Evolutionary conservation across 768 basidiomycete species (phyloP).

Genomic region (Lenzites betulinus): DNA sequence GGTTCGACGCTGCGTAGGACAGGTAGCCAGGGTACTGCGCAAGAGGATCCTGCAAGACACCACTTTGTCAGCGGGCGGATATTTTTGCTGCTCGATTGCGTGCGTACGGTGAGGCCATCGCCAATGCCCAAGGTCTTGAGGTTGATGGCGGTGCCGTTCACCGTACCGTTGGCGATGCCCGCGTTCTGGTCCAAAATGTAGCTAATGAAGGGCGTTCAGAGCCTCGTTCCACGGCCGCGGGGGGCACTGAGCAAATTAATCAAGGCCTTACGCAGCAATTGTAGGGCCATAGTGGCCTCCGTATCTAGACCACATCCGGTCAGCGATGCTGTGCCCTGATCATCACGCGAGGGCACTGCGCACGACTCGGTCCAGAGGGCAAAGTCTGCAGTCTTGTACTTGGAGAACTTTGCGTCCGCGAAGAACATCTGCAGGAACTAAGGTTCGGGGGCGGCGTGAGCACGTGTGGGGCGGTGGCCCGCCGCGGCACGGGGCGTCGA

Average conservation of each 20-base stretch:
- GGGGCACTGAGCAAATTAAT: not conserved
- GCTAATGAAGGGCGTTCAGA: conserved; percentile 16
- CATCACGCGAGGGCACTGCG: conserved; percentile 9
- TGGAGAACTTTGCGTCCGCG: conserved; percentile 52
- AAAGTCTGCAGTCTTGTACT: conserved; percentile 46
- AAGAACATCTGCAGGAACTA: conserved; percentile 65
- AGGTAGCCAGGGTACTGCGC: conserved; percentile 62
- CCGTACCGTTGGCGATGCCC: conserved; percentile 49
- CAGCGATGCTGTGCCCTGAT: conserved; percentile 16
- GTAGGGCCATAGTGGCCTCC: conserved; percentile 44
- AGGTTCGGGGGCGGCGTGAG: not conserved
- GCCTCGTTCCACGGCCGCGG: not conserved
- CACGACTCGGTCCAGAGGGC: conserved; percentile 67
- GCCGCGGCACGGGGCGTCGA: not conserved
- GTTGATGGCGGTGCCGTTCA: conserved; percentile 52
- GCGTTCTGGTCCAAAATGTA: conserved; percentile 62
- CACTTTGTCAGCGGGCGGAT: not conserved
- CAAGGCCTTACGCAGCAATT: conserved; percentile 34
- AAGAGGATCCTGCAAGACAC: conserved; percentile 36
- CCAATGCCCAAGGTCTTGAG: conserved; percentile 62
- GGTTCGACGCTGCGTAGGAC: conserved; percentile 53
- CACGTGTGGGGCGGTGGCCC: not conserved
- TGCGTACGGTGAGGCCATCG: conserved; percentile 57
- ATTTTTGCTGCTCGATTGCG: conserved; percentile 8
- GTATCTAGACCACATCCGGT: conserved; percentile 27